These are phyloP conservation scores for Sanghuangporus weigelae DNA, from an alignment of 1,284 basidiomycete genomes.

Conservation along the genomic window DNA sequence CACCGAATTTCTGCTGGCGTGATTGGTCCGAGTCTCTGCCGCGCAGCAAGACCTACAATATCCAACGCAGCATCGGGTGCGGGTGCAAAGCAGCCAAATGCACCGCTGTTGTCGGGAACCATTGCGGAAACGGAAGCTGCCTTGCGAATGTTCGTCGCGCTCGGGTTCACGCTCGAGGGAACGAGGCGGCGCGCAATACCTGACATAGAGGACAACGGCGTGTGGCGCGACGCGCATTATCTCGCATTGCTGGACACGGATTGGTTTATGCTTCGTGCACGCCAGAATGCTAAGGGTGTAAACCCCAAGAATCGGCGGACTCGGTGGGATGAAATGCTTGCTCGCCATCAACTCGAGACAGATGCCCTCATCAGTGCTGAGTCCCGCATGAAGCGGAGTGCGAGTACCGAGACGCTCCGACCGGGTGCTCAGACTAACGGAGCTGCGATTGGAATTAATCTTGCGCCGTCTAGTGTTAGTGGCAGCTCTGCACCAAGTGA, in stretches of 20 bases:
- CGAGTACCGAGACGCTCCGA: conserved; percentile 16
- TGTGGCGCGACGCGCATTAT: conserved; percentile 16
- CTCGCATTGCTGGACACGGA: conserved; percentile 21
- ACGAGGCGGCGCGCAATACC: conserved; percentile 15
- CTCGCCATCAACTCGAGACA: conserved; percentile 19
- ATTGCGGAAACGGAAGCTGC: conserved; percentile 3
- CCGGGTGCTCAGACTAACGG: neutral
- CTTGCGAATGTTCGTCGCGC: conserved; percentile 13
- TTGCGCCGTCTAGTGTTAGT: neutral
- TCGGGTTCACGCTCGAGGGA: conserved; percentile 20
- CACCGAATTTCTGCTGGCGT: conserved; percentile 19
- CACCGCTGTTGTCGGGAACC: neutral
- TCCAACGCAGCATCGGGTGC: neutral
- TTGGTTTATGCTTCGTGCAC: conserved; percentile 8
- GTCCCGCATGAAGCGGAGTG: conserved; percentile 9
- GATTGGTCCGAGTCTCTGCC: neutral
- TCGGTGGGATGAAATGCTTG: conserved; percentile 22
- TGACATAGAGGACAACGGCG: conserved; percentile 1
- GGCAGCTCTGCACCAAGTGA: neutral
- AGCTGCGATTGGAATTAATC: neutral
- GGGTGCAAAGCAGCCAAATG: neutral
- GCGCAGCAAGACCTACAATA: neutral
- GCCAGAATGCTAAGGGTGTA: neutral
- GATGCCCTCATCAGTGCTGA: conserved; percentile 18
- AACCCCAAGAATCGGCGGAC: neutral